These are phyloP conservation scores for Talaromyces sp. DNA, from an alignment of 2,329 filamentous ascomycete species.

Conservation along the genomic window DNA sequence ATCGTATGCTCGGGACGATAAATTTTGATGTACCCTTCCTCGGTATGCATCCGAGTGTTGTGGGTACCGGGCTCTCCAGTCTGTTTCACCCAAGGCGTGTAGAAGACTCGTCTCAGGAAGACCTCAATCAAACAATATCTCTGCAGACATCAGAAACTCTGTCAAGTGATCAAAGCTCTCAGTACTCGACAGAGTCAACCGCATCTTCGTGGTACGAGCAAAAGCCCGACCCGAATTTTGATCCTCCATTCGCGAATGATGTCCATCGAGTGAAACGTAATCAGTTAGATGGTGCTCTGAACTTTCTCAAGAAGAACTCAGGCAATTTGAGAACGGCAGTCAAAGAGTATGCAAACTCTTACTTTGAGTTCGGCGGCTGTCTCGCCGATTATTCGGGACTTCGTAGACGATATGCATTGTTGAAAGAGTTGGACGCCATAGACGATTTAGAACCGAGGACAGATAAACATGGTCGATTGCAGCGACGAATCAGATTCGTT, in stretches of 20 bases:
- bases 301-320: conserved; percentile 79
- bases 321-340: conserved; percentile 69
- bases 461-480: conserved; percentile 28
- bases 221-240: conserved; percentile 61
- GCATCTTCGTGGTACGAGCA: conserved; percentile 22
- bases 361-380: conserved; percentile 78
- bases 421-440: conserved; percentile 70
- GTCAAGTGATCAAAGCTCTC: background rate
- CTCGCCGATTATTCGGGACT: conserved; percentile 73
- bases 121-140: conserved; percentile 15
- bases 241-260: conserved; percentile 74
- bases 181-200: background rate
- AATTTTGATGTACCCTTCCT: conserved; percentile 84
- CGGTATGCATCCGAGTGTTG: conserved; percentile 82
- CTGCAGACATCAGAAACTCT: background rate
- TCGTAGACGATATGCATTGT: conserved; percentile 63
- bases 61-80: conserved; percentile 75
- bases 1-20: conserved; percentile 75
- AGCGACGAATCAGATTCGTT: conserved; percentile 65
- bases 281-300: conserved; percentile 59
- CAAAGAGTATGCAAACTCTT: conserved; percentile 70
- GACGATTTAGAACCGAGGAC: conserved; percentile 51
- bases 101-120: conserved; percentile 19
- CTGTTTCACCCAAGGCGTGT: conserved; percentile 58
- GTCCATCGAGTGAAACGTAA: conserved; percentile 65